Base-by-base conservation (phyloP, 2,329 filamentous ascomycete species). In the Xylariaceae sp. region DNA sequence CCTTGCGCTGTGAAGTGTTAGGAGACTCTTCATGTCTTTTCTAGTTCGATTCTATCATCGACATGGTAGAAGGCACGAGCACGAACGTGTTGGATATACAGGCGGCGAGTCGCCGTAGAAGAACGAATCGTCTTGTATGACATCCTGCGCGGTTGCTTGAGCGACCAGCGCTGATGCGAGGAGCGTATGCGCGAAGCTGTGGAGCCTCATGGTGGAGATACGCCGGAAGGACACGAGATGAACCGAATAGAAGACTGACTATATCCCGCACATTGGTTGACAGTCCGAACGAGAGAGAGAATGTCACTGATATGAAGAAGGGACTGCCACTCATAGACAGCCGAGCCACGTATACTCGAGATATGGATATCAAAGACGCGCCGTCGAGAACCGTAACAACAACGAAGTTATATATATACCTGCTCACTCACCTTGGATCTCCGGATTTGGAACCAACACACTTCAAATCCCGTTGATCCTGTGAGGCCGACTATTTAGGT, bases 81-180 rank as follows among this genome's bases (percentile, higher is more conserved):
- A 60, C 71, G 62, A 55, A 74, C 72, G 72, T 17, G 71, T 65
- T 2, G 72, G 72, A 53, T 73, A 73, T 1, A 74, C 72, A 2
- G 72, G 68, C 13, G 73, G 72, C 23, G 74, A 76, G 58, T 74
- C 66, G 41, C 72, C 73, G 59, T 75, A 75, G 60, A 75, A 75
- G 18, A 58, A 59, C 1, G 65, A 64, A 55, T 75, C 73, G 52
- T 69, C 62, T 0, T 68, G 70, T 54, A 73, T 71, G 37, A 70
- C 59, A 30, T 61, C 61, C 53, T 70, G 67, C 9, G 62, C 67
- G 18, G 15, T 15, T 2, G n/a, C n/a, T 15, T 15, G 5, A 15
- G 17, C 6, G 9, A 49, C 47, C 17, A 49, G 47, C 5, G 47
- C 47, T 2, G 41, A 15, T 4, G 41, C 41, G 17, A 49, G 47